Evolutionary conservation across 139 green algal species (phyloP), one percentile per base, ranked within the genome.

Genomic region (Ulvella scutata): DNA sequence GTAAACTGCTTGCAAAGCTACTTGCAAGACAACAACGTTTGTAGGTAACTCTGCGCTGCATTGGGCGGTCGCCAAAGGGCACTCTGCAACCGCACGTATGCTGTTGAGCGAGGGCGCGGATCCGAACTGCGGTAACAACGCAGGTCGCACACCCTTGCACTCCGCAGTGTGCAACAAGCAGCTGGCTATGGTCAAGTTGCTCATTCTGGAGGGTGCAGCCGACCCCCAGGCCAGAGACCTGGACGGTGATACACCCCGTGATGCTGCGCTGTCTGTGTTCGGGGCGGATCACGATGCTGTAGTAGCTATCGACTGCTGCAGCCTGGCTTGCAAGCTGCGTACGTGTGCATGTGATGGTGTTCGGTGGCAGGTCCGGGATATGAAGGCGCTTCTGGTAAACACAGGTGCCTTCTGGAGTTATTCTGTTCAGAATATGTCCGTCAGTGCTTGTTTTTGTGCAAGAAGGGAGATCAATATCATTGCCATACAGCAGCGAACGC

Each of bases 111-210:
- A 79, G 51, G 84, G 84, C 10, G 76, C 82, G 21, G 31, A 81
- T 39, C 38, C 75, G 6, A 29, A 78, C 60, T 37, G 36, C 28
- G 21, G 0, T 61, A 91, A 91, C 74, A 61, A 76, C n/a, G 78
- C 78, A 0, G 82, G 76, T 4, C 73, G 62, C 81, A 87, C 86
- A 1, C 75, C 86, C 0, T 74, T 88, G 21, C 86, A 90, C 67
- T 73, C 83, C 6, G 85, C 85, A 10, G 79, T 74, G 28, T 51
- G 62, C 36, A 82, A 86, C 75, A 43, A 43, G 2, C 78, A 20
- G 43, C 17, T 26, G 17, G 20, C 43, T 60, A 20, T 60, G 43
- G 43, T 60, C 43, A 60, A 20, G 43, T 60, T 60, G 43, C 20
- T 60, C 43, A 60, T 60, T 17, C 29, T 79, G 23, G 78, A 83